phyloP scores from a whole-genome alignment of 2,329 filamentous ascomycete species.

The Rugonectria rugulosa region DNA sequence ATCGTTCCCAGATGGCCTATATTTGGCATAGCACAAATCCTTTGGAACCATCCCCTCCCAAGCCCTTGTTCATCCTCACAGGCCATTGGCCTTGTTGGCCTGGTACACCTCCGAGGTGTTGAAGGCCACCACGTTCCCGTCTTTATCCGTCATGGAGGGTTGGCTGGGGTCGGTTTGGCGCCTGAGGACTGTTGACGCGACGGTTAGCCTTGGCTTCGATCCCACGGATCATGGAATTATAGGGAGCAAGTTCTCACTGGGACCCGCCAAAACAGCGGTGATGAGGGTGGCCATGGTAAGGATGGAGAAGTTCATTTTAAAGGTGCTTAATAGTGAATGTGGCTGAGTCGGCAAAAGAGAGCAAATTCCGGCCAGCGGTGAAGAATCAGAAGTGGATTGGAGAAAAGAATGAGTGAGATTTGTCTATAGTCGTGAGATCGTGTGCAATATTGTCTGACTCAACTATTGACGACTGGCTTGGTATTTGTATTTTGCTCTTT shows the following conservation, averaged over 20 bases:
- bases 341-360: constrained; percentile 29
- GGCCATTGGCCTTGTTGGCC: constrained; percentile 45
- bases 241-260: constrained; percentile 34
- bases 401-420: constrained; percentile 14
- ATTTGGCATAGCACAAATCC: not conserved
- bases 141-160: constrained; percentile 55
- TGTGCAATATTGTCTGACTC: constrained; percentile 12
- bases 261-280: constrained; percentile 53
- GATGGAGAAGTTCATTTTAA: constrained; percentile 63
- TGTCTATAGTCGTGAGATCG: constrained; percentile 28
- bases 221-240: not conserved
- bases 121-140: constrained; percentile 56
- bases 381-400: constrained; percentile 33
- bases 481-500: constrained; percentile 17
- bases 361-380: constrained; percentile 61
- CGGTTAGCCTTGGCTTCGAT: constrained; percentile 17
- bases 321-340: constrained; percentile 19
- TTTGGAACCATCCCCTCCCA: not conserved
- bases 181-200: constrained; percentile 20
- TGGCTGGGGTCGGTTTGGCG: constrained; percentile 43
- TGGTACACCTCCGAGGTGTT: constrained; percentile 53
- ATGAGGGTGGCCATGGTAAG: constrained; percentile 56
- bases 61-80: constrained; percentile 38
- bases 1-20: constrained; percentile 3
- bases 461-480: not conserved